phyloP scores from a whole-genome alignment of 1,284 basidiomycete species.

The Singerocomus inundabilis region DNA sequence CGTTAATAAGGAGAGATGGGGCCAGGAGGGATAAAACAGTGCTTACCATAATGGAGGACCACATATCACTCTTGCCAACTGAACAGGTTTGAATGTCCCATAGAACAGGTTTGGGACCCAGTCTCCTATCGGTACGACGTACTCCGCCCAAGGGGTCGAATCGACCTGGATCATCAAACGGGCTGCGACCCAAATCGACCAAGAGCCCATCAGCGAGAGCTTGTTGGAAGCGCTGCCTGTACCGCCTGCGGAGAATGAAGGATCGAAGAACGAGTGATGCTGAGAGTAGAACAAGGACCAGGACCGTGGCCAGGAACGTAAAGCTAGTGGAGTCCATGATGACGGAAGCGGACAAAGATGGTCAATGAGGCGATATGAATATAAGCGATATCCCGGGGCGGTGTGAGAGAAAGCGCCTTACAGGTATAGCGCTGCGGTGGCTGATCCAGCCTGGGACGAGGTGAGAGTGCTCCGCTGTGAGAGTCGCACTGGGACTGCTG shows the following conservation, averaged over 20 bases:
- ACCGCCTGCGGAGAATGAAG: constrained; percentile 57
- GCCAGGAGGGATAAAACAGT: background rate
- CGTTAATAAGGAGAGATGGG: background rate
- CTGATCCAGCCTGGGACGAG: constrained; percentile 9
- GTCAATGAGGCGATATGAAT: too few species aligned
- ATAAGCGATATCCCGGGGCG: constrained; percentile 9
- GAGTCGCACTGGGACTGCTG: background rate
- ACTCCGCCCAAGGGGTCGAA: constrained; percentile 2
- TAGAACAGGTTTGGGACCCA: constrained; percentile 18
- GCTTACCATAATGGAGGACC: constrained; percentile 22
- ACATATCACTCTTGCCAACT: background rate
- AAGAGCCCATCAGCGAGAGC: constrained; percentile 48
- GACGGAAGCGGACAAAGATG: constrained; percentile 6
- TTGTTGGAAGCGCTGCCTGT: constrained; percentile 49
- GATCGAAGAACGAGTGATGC: constrained; percentile 63
- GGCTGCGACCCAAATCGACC: constrained; percentile 24
- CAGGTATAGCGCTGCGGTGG: constrained; percentile 39
- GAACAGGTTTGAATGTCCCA: constrained; percentile 18
- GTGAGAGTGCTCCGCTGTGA: background rate
- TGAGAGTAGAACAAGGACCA: constrained; percentile 63
- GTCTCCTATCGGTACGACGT: constrained; percentile 6
- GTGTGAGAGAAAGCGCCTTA: constrained; percentile 22
- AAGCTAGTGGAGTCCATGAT: constrained; percentile 43
- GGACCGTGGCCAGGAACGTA: constrained; percentile 68
- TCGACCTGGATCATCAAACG: background rate